phyloP scores from a whole-genome alignment of 768 basidiomycete species.

The Boletus pseudo-olivaceus region DNA sequence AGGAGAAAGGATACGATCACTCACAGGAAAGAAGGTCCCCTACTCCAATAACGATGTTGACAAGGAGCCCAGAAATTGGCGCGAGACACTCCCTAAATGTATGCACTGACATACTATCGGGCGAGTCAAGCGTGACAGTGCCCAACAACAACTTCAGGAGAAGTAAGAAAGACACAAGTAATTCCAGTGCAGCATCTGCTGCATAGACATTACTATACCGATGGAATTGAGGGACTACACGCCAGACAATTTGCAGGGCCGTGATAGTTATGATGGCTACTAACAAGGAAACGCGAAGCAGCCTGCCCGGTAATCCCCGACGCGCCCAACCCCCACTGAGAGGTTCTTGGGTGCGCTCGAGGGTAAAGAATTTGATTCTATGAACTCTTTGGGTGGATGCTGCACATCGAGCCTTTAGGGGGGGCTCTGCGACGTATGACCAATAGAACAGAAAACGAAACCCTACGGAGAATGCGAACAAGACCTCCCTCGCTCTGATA shows the following conservation, averaged over 20 bases:
- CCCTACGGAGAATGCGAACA: conserved; percentile 54
- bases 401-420: conserved; percentile 36
- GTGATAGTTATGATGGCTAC: conserved; percentile 43
- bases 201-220: conserved; percentile 50
- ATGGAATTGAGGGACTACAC: conserved; percentile 39
- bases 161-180: conserved; percentile 55
- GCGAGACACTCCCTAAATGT: conserved; percentile 46
- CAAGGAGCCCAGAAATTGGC: conserved; percentile 48
- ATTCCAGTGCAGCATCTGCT: conserved; percentile 54
- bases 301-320: conserved; percentile 55
- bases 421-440: conserved; percentile 58
- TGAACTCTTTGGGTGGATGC: conserved; percentile 13
- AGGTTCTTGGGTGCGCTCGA: conserved; percentile 15
- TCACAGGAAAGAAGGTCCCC: conserved; percentile 57
- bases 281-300: conserved; percentile 52
- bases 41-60: conserved; percentile 51
- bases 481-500: conserved; percentile 54
- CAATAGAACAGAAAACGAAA: conserved; percentile 67
- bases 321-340: conserved; percentile 66
- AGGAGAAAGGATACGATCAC: conserved; percentile 26
- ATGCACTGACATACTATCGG: conserved; percentile 37
- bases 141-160: conserved; percentile 63
- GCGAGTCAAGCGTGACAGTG: conserved; percentile 39
- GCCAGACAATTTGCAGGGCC: conserved; percentile 62
- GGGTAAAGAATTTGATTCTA: conserved; percentile 12